Evolutionary conservation across 257 asterid genomes (phyloP).

Genomic region (Gentiana dahurica): DNA sequence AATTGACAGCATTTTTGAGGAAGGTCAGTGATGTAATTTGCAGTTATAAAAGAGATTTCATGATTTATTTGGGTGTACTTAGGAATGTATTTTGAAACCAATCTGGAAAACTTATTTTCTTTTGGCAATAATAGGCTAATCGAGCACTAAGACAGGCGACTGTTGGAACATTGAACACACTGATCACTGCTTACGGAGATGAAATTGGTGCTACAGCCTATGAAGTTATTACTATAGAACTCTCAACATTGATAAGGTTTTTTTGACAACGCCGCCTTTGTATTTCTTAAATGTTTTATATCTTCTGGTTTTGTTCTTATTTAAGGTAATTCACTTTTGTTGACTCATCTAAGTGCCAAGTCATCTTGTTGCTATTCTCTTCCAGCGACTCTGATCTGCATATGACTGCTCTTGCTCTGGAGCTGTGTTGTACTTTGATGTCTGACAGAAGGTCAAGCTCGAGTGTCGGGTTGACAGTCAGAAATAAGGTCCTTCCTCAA

Average conservation of each 20-base stretch:
- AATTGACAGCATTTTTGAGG: slow-evolving; percentile 89
- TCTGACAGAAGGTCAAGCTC: slow-evolving; percentile 92
- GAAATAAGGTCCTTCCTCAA: slow-evolving; percentile 93
- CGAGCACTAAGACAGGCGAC: slow-evolving; percentile 95
- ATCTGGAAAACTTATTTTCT: not conserved
- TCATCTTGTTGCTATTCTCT: slow-evolving; percentile 10
- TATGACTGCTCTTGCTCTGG: slow-evolving; percentile 96
- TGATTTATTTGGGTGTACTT: not conserved
- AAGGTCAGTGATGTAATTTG: slow-evolving; percentile 35
- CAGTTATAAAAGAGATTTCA: not conserved
- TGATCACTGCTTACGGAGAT: slow-evolving; percentile 90
- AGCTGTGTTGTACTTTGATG: slow-evolving; percentile 88
- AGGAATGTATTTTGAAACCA: too few species aligned
- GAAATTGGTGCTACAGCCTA: slow-evolving; percentile 85
- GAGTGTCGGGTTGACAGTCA: slow-evolving; percentile 80
- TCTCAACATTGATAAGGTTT: slow-evolving; percentile 90
- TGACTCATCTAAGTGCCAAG: slow-evolving; percentile 1
- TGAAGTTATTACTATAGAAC: slow-evolving; percentile 91
- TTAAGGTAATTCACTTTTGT: not conserved
- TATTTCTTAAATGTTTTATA: slow-evolving; percentile 1
- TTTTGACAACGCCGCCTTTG: slow-evolving; percentile 1
- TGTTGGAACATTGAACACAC: slow-evolving; percentile 82
- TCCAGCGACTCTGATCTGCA: slow-evolving; percentile 92
- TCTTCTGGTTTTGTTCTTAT: slow-evolving; percentile 4
- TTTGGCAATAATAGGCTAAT: slow-evolving; percentile 60